A percentile compares a stretch with the other conserved stretches of the same genome.
Evolutionary conservation across 2,329 filamentous ascomycete species (phyloP).

Genomic region (Colletotrichum ledebouriae): DNA sequence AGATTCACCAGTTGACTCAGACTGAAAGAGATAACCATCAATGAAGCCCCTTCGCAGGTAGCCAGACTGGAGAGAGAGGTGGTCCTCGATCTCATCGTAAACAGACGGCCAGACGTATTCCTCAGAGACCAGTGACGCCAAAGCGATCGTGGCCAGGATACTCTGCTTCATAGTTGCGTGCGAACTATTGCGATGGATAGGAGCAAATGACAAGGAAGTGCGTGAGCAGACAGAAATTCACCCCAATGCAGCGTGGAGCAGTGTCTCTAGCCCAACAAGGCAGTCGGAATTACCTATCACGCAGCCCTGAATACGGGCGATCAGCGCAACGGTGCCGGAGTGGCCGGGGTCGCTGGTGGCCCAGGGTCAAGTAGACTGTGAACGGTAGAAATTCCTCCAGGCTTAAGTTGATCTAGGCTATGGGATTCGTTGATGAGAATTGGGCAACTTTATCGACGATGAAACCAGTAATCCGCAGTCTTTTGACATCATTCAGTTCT

Average conservation of each 20-base stretch:
- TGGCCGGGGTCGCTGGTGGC: not conserved
- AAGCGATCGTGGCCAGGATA: conserved; percentile 18
- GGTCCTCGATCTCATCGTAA: conserved; percentile 42
- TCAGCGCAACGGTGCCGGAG: conserved; percentile 25
- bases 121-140: conserved; percentile 19
- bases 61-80: conserved; percentile 38
- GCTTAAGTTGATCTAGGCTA: no score
- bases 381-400: no score
- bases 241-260: conserved; percentile 19
- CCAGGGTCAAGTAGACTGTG: no score
- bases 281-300: conserved; percentile 34
- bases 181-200: not conserved
- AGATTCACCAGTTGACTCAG: not conserved
- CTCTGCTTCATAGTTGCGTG: conserved; percentile 30
- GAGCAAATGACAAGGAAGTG: conserved; percentile 12
- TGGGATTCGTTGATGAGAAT: no score
- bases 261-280: conserved; percentile 30
- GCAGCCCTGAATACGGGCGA: conserved; percentile 29
- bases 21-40: conserved; percentile 19
- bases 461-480: no score
- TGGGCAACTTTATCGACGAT: no score
- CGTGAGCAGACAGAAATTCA: not conserved
- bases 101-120: conserved; percentile 39
- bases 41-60: conserved; percentile 38
- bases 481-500: no score